Evolutionary conservation across 441 rosid genomes (phyloP), one percentile per base, ranked within the genome.

Genomic region (Corymbia calophylla): DNA sequence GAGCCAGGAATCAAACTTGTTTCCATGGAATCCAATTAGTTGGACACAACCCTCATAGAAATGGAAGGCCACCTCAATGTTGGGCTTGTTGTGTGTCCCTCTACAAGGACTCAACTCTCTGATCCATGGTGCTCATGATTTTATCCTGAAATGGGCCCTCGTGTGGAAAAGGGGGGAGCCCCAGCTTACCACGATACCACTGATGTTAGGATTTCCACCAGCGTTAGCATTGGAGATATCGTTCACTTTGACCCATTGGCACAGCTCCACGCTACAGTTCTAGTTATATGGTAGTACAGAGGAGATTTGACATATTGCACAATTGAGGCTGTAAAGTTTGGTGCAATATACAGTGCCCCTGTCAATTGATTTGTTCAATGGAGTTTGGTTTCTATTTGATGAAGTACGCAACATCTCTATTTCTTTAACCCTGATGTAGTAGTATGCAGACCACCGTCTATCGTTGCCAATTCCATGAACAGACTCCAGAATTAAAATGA

Each of bases 101-200:
- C 29, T 62, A 0, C 32, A 27, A 62, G 32, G 32, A 0, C 29
- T 29, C 14, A 29, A 29, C 0, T 62, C 68, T 3, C 8, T 15
- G 68, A 32, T 29, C 17, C 68, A 29, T 62, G 68, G 0, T 0
- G 29, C 68, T 29, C 31, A 0, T 32, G 9, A 62, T 0, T 62
- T 62, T 0, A 62, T 62, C 2, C 18, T 13, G 8, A 62, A 0
- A 0, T 12, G 9, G 68, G 32, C 68, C 32, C 32, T 29, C 32
- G 17, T 29, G 13, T 27, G 68, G 8, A 12, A 13, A 62, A 39
- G 68, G 1, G 35, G 0, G 3, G 19, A 64, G 35, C 73, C 35
- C 73, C 73, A n/a, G 3, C 73, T n/a, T 64, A n/a, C 0, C 23
- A 56, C 29, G 29, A 23, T 23, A 21, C 62, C 62, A 23, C 62